A percentile compares a stretch with the other conserved stretches of the same genome.
Conservation (phyloP, 169 alveolate genomes). For the Plasmodium inui region DNA sequence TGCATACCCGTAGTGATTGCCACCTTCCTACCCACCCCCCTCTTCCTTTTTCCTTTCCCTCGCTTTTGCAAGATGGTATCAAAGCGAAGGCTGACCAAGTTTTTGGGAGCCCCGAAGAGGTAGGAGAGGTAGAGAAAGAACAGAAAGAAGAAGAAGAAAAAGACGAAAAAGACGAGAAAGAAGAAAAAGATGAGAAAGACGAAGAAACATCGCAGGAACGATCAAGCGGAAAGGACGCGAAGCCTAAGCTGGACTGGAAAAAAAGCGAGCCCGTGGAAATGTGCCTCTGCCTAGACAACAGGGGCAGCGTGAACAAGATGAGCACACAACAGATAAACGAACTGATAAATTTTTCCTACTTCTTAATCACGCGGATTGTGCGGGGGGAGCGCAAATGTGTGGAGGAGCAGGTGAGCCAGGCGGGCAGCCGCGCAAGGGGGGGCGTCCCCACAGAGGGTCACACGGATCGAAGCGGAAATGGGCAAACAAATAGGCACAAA, state of each 20-base stretch:
- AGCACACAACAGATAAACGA: background rate
- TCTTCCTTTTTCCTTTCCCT: background rate
- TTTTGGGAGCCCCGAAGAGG: background rate
- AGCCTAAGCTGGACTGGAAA: conserved; percentile 1
- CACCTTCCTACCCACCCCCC: background rate
- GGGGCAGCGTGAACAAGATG: conserved; percentile 57
- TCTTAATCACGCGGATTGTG: conserved; percentile 54
- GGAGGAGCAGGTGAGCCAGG: conserved; percentile 41
- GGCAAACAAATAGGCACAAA: background rate
- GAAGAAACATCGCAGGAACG: background rate
- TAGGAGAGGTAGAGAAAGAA: background rate
- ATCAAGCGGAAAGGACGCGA: background rate
- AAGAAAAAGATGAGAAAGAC: background rate
- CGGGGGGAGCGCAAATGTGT: conserved; percentile 21
- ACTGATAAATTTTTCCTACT: conserved; percentile 16
- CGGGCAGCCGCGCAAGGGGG: background rate
- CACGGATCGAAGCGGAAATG: no score
- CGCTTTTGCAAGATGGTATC: background rate
- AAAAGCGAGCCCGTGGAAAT: conserved; percentile 10
- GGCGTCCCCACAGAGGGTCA: background rate
- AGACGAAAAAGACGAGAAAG: background rate
- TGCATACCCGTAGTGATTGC: background rate
- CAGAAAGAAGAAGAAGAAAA: background rate
- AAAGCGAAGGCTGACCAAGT: background rate
- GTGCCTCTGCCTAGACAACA: conserved; percentile 63